phyloP scores from a whole-genome alignment of 768 basidiomycete species.

The Chalciporus sphaerocephalus region DNA sequence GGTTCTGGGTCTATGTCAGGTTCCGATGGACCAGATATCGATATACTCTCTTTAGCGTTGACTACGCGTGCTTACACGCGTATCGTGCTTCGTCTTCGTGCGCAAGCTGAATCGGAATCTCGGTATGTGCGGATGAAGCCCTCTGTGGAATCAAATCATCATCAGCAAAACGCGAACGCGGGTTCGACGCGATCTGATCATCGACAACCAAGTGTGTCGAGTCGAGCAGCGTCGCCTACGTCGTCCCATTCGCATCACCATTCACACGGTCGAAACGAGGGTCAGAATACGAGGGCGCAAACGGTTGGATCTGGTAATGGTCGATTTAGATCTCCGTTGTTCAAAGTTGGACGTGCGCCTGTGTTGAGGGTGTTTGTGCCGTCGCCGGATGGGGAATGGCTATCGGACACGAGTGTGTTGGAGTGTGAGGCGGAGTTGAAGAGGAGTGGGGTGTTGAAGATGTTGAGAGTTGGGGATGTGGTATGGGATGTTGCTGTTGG shows the following conservation, averaged over 20 bases:
- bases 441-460: slow-evolving; percentile 42
- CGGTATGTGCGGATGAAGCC: slow-evolving; percentile 17
- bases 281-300: too few species aligned
- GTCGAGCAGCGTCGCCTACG: slow-evolving; percentile 62
- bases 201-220: slow-evolving; percentile 43
- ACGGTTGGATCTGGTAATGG: slow-evolving; percentile 19
- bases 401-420: slow-evolving; percentile 74
- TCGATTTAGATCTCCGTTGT: slow-evolving; percentile 67
- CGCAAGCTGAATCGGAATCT: slow-evolving; percentile 67
- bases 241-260: slow-evolving; percentile 36
- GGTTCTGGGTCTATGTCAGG: too few species aligned
- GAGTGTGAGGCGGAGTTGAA: slow-evolving; percentile 81
- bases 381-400: slow-evolving; percentile 82
- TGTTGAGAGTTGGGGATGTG: slow-evolving; percentile 73
- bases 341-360: slow-evolving; percentile 67
- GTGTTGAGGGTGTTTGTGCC: slow-evolving; percentile 80
- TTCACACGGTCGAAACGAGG: slow-evolving; percentile 33
- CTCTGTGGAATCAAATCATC: slow-evolving; percentile 2
- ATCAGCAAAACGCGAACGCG: too few species aligned
- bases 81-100: slow-evolving; percentile 72
- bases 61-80: slow-evolving; percentile 74
- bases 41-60: slow-evolving; percentile 49
- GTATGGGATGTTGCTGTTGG: slow-evolving; percentile 86
- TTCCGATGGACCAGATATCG: slow-evolving; percentile 39
- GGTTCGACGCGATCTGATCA: slow-evolving; percentile 16